Evolutionary conservation across 148 eudicot species (phyloP).

Genomic region (Rhododendron griersonianum): DNA sequence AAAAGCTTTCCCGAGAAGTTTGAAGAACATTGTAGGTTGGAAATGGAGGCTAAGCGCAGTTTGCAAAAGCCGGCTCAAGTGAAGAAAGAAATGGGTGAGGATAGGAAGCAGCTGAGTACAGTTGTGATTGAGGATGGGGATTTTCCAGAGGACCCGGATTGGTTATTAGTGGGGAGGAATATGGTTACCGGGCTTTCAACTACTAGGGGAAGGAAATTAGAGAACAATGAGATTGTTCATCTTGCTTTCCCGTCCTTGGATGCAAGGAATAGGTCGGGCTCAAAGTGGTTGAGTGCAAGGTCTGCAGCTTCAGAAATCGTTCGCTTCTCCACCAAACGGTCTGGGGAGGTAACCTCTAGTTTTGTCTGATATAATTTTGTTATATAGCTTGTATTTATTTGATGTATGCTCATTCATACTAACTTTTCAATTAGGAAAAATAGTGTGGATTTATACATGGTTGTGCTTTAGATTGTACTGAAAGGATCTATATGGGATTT

Average conservation of each 20-base stretch:
- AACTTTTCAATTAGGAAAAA: neutral
- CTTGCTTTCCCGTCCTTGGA: slow-evolving; percentile 33
- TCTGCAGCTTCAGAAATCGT: slow-evolving; percentile 41
- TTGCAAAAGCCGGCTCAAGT: slow-evolving; percentile 8
- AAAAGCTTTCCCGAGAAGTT: neutral
- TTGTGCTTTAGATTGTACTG: neutral
- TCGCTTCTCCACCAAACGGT: slow-evolving; percentile 57
- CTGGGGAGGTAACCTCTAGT: slow-evolving; percentile 46
- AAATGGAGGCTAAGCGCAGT: neutral
- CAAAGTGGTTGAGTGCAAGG: slow-evolving; percentile 20
- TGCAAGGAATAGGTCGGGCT: slow-evolving; percentile 6
- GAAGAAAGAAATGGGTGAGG: slow-evolving; percentile 18
- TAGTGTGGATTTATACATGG: neutral
- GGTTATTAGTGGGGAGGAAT: slow-evolving; percentile 55
- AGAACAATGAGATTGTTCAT: slow-evolving; percentile 53
- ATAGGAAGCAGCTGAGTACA: slow-evolving; percentile 12
- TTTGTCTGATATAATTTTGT: neutral
- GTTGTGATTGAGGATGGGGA: slow-evolving; percentile 54
- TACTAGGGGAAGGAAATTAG: slow-evolving; percentile 56
- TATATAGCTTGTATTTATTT: neutral
- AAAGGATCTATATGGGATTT: neutral
- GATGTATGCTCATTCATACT: neutral
- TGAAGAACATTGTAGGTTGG: neutral
- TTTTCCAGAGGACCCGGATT: slow-evolving; percentile 46
- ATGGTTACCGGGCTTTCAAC: slow-evolving; percentile 47